Base-by-base conservation (phyloP, 169 alveolate species). In the Cryptosporidium baileyi region DNA sequence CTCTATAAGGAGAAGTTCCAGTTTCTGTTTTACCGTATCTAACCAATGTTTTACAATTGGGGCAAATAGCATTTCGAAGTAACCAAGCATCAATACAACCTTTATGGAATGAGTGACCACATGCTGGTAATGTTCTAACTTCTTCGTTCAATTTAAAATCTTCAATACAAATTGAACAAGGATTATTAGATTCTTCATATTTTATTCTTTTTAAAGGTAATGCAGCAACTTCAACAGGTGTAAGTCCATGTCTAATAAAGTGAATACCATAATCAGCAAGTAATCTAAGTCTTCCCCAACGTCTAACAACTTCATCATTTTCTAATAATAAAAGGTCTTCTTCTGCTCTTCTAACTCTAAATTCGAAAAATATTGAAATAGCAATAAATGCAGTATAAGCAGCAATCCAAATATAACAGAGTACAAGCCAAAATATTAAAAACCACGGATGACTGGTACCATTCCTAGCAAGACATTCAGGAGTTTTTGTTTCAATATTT, bases 401-500 rank as follows among this genome's bases (percentile, higher is more conserved):
- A 22, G 81, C 80, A 38, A 91, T 91, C 93, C 93, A 91, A 0
- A 90, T 44, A 85, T 91, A 91, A 57, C 94, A 91, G 57, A 91
- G 90, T 24, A 60, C 88, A 30, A 91, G 82, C 94, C 94, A 91
- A 17, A 90, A 85, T 15, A 90, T 80, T 54, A 91, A 80, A 45
- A 91, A 91, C 94, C 94, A 91, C 6, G 94, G 93, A 59, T 91
- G 93, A 67, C 91, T 91, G 24, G 89, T 88, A 91, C 89, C 91
- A 79, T 24, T 44, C 32, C 89, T 32, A 51, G 89, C 67, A 17
- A 63, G 40, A 26, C 92, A 91, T n/a, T 80, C 79, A 4, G 94
- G 93, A 59, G 94, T 90, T 32, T 89, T 81, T 32, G 80, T 49
- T 22, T 82, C 89, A 13, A 88, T 85, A 36, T 90, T 85, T 19